These are phyloP conservation scores for Fusarium sambucinum DNA, from an alignment of 2,329 filamentous ascomycete genomes.

Conservation along the genomic window DNA sequence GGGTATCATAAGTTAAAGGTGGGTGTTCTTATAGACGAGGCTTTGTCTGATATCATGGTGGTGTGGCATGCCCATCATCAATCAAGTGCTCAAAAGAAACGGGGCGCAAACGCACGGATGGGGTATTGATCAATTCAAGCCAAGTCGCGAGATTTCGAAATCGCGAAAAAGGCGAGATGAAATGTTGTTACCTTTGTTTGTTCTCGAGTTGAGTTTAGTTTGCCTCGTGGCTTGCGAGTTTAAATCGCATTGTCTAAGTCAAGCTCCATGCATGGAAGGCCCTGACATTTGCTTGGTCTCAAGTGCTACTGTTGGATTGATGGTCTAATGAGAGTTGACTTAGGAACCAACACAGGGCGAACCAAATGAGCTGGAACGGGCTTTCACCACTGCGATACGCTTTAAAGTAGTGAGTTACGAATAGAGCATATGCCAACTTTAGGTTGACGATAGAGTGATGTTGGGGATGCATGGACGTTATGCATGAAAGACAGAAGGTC, in stretches of 20 bases:
- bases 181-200: background rate
- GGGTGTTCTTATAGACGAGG: conserved; percentile 13
- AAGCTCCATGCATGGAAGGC: background rate
- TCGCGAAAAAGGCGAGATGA: conserved; percentile 1
- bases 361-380: background rate
- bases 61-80: background rate
- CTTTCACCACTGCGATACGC: background rate
- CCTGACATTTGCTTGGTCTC: conserved; percentile 3
- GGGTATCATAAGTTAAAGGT: background rate
- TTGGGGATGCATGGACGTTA: background rate
- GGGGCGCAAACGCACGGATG: conserved; percentile 16
- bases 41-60: conserved; percentile 10
- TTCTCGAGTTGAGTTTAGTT: conserved; percentile 9
- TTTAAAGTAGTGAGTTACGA: background rate
- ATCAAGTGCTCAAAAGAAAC: conserved; percentile 2
- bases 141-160: conserved; percentile 3
- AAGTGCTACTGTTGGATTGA: background rate
- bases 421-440: background rate
- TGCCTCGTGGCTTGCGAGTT: conserved; percentile 4
- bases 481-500: background rate
- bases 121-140: background rate
- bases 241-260: background rate
- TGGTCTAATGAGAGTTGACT: conserved; percentile 1
- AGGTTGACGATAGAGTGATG: background rate
- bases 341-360: conserved; percentile 1